Conservation (phyloP, 1,139 yeast genomes). For the Kurtzmaniella quercitrusa region DNA sequence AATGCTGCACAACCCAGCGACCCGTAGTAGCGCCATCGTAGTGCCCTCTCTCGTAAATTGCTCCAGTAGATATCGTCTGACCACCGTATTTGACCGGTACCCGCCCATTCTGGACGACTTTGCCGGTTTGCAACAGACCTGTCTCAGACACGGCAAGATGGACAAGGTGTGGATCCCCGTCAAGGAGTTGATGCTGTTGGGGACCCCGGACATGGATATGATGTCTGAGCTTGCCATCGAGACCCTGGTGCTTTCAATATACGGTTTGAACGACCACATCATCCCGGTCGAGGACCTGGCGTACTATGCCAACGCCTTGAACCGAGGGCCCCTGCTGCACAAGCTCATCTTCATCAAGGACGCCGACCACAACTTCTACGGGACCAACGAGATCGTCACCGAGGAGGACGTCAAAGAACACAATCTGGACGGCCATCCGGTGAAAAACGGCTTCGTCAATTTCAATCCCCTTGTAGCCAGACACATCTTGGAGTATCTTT, state of each 20-base stretch:
- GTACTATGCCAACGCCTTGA: constrained; percentile 52
- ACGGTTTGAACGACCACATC: constrained; percentile 64
- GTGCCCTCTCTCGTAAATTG: constrained; percentile 71
- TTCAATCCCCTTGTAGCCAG: constrained; percentile 56
- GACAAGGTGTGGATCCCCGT: constrained; percentile 36
- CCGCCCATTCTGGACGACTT: constrained; percentile 15
- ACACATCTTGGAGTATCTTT: constrained; percentile 48
- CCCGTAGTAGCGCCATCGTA: constrained; percentile 25
- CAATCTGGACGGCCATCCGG: constrained; percentile 41
- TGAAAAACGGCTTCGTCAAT: constrained; percentile 44
- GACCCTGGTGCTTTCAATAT: constrained; percentile 59
- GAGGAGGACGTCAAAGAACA: constrained; percentile 23
- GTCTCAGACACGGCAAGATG: constrained; percentile 48
- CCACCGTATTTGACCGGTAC: constrained; percentile 35
- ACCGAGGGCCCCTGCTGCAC: constrained; percentile 48
- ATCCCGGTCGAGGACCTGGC: constrained; percentile 65
- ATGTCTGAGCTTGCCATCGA: constrained; percentile 42
- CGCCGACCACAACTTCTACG: constrained; percentile 83
- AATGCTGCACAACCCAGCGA: constrained; percentile 16
- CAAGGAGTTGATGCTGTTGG: constrained; percentile 53
- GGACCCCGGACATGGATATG: constrained; percentile 42
- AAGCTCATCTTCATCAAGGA: constrained; percentile 52
- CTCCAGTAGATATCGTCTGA: constrained; percentile 54
- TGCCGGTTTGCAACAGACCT: constrained; percentile 20
- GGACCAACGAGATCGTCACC: constrained; percentile 32